Conservation (phyloP, 208 protist species). For the Angomonas ambiguus region DNA sequence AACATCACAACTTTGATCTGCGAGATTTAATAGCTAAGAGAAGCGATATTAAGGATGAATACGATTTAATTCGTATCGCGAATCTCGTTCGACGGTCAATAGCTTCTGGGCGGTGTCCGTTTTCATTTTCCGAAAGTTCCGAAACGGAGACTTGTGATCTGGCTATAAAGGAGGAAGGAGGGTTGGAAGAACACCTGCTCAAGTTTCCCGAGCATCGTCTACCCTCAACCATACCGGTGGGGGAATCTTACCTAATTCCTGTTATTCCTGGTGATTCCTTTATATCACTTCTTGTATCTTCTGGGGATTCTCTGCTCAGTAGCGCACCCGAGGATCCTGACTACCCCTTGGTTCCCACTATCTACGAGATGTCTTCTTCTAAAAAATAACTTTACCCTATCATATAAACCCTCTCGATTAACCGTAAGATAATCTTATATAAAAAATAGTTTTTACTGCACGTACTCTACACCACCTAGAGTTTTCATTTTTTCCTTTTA, state of each 20-base stretch:
- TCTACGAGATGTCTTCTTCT: constrained; percentile 22
- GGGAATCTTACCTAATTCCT: constrained; percentile 53
- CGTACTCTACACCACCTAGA: background rate
- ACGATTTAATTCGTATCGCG: constrained; percentile 76
- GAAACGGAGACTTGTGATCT: background rate
- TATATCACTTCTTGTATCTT: constrained; percentile 61
- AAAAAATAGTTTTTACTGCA: background rate
- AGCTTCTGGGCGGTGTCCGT: constrained; percentile 21
- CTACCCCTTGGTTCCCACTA: constrained; percentile 78
- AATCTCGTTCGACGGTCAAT: constrained; percentile 47
- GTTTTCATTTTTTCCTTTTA: background rate
- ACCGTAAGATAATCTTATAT: background rate
- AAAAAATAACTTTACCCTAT: background rate
- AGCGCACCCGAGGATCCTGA: constrained; percentile 49
- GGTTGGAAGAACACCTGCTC: constrained; percentile 44
- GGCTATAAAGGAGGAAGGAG: background rate
- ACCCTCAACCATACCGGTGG: constrained; percentile 28
- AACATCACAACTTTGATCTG: constrained; percentile 55
- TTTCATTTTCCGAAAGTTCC: constrained; percentile 19
- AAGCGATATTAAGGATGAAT: constrained; percentile 49
- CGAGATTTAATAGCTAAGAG: constrained; percentile 25
- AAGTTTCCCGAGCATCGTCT: constrained; percentile 36
- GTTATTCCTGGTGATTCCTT: constrained; percentile 61
- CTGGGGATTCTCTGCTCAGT: constrained; percentile 38
- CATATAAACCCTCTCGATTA: background rate